phyloP scores from a whole-genome alignment of 1,284 basidiomycete genomes.

The Pterulicium gracile region DNA sequence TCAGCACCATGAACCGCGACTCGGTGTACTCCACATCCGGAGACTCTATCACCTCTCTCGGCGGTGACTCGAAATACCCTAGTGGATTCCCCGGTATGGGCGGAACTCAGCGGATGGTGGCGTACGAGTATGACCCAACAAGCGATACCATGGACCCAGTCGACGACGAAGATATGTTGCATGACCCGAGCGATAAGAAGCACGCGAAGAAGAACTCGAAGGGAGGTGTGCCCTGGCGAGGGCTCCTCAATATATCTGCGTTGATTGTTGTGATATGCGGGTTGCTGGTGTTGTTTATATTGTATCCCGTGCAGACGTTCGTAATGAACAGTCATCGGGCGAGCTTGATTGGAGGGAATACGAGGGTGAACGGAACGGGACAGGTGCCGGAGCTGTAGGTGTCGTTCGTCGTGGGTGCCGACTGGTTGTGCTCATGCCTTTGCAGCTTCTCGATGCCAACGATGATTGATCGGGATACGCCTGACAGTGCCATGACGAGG shows the following conservation, averaged over 20 bases:
- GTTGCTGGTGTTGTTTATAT: slow-evolving; percentile 59
- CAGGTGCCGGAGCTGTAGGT: slow-evolving; percentile 28
- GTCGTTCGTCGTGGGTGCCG: neutral
- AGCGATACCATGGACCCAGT: slow-evolving; percentile 44
- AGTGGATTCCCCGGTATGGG: slow-evolving; percentile 21
- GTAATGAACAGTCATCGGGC: slow-evolving; percentile 35
- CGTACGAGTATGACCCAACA: slow-evolving; percentile 59
- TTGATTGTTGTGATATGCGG: slow-evolving; percentile 36
- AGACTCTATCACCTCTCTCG: slow-evolving; percentile 41
- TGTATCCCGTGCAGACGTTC: slow-evolving; percentile 66
- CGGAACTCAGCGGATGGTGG: slow-evolving; percentile 30
- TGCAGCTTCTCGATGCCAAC: slow-evolving; percentile 40
- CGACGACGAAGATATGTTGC: slow-evolving; percentile 55
- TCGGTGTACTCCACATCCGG: slow-evolving; percentile 33
- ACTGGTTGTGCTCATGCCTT: slow-evolving; percentile 10
- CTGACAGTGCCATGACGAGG: slow-evolving; percentile 39
- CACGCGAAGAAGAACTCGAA: slow-evolving; percentile 14
- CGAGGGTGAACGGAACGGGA: slow-evolving; percentile 56
- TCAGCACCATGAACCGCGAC: slow-evolving; percentile 17
- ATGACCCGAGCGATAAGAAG: slow-evolving; percentile 36
- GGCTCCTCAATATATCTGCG: slow-evolving; percentile 45
- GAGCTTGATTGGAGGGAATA: slow-evolving; percentile 49
- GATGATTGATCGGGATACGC: slow-evolving; percentile 63
- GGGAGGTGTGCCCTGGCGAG: slow-evolving; percentile 35
- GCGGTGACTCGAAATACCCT: slow-evolving; percentile 56